These are phyloP conservation scores for Tolypocladium ophioglossoides DNA, from an alignment of 2,329 filamentous ascomycete species.

Conservation along the genomic window DNA sequence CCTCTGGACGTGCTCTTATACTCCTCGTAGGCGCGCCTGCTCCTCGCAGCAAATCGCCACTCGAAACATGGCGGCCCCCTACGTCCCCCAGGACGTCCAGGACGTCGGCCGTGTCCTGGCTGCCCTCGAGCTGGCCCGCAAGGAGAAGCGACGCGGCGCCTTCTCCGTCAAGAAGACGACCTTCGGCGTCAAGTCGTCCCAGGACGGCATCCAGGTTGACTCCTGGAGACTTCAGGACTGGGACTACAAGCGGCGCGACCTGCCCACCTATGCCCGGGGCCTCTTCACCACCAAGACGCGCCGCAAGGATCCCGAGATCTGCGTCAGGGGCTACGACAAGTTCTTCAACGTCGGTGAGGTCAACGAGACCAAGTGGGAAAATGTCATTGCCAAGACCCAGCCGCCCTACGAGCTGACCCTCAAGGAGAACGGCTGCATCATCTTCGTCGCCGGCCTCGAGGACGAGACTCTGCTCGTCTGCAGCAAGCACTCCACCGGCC, in stretches of 20 bases:
- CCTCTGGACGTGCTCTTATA: background rate
- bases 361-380: slow-evolving; percentile 68
- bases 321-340: slow-evolving; percentile 89
- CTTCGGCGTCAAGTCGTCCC: slow-evolving; percentile 55
- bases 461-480: slow-evolving; percentile 89
- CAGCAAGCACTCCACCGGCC: slow-evolving; percentile 94
- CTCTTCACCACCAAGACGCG: slow-evolving; percentile 75
- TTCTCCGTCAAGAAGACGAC: slow-evolving; percentile 74
- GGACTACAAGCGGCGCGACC: slow-evolving; percentile 81
- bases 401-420: slow-evolving; percentile 92
- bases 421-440: slow-evolving; percentile 99
- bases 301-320: slow-evolving; percentile 63
- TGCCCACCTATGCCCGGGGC: slow-evolving; percentile 88
- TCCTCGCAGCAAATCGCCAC: background rate
- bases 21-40: background rate
- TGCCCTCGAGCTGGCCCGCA: slow-evolving; percentile 46
- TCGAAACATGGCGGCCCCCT: slow-evolving; percentile 37
- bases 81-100: slow-evolving; percentile 56
- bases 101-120: slow-evolving; percentile 57
- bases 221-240: slow-evolving; percentile 93
- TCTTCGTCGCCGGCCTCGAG: slow-evolving; percentile 87
- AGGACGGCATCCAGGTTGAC: slow-evolving; percentile 58
- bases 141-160: slow-evolving; percentile 43
- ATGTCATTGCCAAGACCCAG: slow-evolving; percentile 63
- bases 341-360: slow-evolving; percentile 95